Base-by-base conservation (phyloP, 768 basidiomycete species). In the Naganishia antarctica region DNA sequence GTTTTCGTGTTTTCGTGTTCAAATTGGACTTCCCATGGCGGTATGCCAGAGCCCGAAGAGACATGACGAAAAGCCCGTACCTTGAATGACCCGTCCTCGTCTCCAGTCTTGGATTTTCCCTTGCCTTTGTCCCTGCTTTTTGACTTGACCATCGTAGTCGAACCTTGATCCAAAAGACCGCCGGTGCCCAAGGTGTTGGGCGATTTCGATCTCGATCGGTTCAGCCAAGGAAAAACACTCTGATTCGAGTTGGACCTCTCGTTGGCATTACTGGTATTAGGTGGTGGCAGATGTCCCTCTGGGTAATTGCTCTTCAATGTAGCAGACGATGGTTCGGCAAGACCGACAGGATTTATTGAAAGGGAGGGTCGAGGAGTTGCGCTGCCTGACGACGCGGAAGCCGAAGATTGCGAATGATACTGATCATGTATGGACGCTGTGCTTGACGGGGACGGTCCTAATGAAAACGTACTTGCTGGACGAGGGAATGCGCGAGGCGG, bases 31-130 rank as follows among this genome's bases (percentile, higher is more conserved):
- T 58, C 63, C 51, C 51, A 47, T 15, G 63, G 63, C 21, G 49
- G 41, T 43, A 58, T 46, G 18, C 63, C 59, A 3, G 64, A 65
- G 12, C 58, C 64, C 7, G 58, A 60, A 15, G 64, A 65, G 21
- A 65, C 64, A 31, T 65, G 64, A 16, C 64, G 57, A 23, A 65
- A 65, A 6, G 58, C 53, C 13, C 59, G 44, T 7, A 65, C 43
- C 26, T 51, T 43, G 48, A 65, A 65, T 5, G 58, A 60, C 3
- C 44, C 51, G 25, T 65, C 64, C 23, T 59, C 53, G 16, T 64
- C 34, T 18, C 25, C 63, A 6, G 40, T 32, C 28, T 64, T 44
- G 3, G 53, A 6, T 34, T 57, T 57, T 25, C 34, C 53, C 21
- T 57, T 57, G n/a, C 32, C 34, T 13, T 40, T 57, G 23, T 57